Conservation (phyloP, 345 rosid species). For the Euphorbia lathyris region DNA sequence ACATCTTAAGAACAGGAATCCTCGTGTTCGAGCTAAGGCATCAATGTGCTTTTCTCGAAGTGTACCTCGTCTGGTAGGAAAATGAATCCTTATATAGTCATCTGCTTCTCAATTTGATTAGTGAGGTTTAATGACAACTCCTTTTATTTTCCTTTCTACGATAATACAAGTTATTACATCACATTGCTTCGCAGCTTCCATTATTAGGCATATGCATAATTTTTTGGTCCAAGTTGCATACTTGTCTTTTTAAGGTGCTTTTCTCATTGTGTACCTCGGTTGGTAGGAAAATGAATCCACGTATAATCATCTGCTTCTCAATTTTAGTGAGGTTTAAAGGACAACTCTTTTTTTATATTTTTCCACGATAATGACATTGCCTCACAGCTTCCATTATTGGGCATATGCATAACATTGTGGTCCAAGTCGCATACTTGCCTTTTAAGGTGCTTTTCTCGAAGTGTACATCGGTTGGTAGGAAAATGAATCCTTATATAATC, state of each 20-base stretch:
- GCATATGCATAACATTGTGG: too few species aligned
- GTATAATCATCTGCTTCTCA: too few species aligned
- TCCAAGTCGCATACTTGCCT: too few species aligned
- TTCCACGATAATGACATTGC: too few species aligned
- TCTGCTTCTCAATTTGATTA: conserved; percentile 3
- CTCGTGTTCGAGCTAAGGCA: conserved; percentile 90
- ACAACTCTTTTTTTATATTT: too few species aligned
- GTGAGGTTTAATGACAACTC: neutral
- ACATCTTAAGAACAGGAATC: conserved; percentile 74
- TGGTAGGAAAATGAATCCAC: too few species aligned
- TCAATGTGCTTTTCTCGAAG: conserved; percentile 78
- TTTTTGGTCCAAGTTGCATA: neutral
- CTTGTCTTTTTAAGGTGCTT: too few species aligned
- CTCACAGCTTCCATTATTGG: too few species aligned
- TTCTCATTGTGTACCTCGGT: too few species aligned
- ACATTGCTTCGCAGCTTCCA: neutral
- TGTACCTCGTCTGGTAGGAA: conserved; percentile 73
- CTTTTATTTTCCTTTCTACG: neutral
- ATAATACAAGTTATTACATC: neutral
- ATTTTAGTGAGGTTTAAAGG: too few species aligned
- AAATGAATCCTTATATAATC: neutral
- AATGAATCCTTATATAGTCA: neutral
- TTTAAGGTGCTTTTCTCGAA: conserved; percentile 75
- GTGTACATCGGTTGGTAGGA: conserved; percentile 78
- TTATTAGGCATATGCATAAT: too few species aligned